Evolutionary conservation across 2,329 filamentous ascomycete genomes (phyloP), one percentile per base, ranked within the genome.

Genomic region (Venturia pyrina): DNA sequence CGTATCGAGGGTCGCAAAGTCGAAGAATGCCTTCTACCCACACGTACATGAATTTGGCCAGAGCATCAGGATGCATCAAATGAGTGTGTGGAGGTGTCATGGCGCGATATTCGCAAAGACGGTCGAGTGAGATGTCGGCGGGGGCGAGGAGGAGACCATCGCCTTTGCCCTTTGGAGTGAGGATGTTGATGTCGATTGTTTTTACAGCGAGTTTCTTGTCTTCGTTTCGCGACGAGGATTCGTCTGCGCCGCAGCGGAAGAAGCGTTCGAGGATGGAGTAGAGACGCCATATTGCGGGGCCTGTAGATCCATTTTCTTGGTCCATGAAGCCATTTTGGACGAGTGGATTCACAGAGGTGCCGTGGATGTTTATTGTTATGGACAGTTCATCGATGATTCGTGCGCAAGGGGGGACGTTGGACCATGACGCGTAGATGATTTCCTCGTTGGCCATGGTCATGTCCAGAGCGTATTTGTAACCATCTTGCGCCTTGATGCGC

Each of bases 41-140:
- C 5, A 62, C 60, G 5, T 62, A 62, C 60, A 62, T 62, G 60
- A 62, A 62, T 15, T 62, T 62, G 1, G 60, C 60, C 37, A 62
- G n/a, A 1, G 60, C 60, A 17, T 62, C 60, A n/a, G 60, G 60
- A 46, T 62, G 60, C 43, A 62, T 43, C 15, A 44, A n/a, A 17
- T 62, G 60, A 28, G 37, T 62, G 24, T 62, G 60, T 3, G 60
- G 60, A 32, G 37, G 40, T 4, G 40, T 46, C 37, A 19, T 19
- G 17, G 37, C 43, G 15, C 60, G 60, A 13, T 62, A 46, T 34
- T 43, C 40, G 40, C 40, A 46, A 28, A 62, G 60, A 3, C 43
- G 37, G 15, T 62, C 60, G 60, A 46, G 60, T 13, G 40, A 43
- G 37, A 62, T 28, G 6, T 62, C 60, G n/a, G 37, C 60, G 15